These are phyloP conservation scores for Conringia planisiliqua DNA, from an alignment of 345 rosid genomes.

Conservation along the genomic window DNA sequence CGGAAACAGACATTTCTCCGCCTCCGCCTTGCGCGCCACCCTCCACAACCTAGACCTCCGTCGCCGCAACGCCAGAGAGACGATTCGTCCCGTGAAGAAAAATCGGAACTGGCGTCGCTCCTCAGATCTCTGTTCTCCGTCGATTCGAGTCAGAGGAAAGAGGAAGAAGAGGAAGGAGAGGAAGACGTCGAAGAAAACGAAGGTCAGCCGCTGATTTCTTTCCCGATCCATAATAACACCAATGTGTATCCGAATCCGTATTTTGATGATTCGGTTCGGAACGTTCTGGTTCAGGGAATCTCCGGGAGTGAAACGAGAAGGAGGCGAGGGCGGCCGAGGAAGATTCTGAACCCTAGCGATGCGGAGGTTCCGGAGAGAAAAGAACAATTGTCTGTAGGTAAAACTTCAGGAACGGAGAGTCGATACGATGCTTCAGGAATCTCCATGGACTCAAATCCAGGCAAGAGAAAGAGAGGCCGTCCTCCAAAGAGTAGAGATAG, in stretches of 20 bases:
- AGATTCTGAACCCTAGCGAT: conserved; percentile 30
- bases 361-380: conserved; percentile 6
- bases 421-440: conserved; percentile 7
- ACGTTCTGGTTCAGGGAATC: conserved; percentile 30
- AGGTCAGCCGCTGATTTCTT: conserved; percentile 38
- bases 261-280: conserved; percentile 1
- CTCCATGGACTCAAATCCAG: conserved; percentile 8
- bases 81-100: conserved; percentile 45
- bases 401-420: conserved; percentile 5
- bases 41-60: conserved; percentile 23
- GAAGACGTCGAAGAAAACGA: conserved; percentile 12
- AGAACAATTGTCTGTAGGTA: neutral
- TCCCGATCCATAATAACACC: conserved; percentile 33
- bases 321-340: conserved; percentile 71
- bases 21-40: conserved; percentile 68
- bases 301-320: conserved; percentile 34
- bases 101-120: conserved; percentile 41
- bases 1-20: conserved; percentile 90
- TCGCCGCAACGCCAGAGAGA: conserved; percentile 29
- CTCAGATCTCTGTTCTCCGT: conserved; percentile 60
- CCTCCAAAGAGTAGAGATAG: conserved; percentile 42
- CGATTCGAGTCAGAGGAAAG: conserved; percentile 28
- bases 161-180: conserved; percentile 24
- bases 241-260: conserved; percentile 19
- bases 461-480: conserved; percentile 67